Evolutionary conservation across 2,329 filamentous ascomycete genomes (phyloP).

Genomic region (Pseudogymnoascus sp.): DNA sequence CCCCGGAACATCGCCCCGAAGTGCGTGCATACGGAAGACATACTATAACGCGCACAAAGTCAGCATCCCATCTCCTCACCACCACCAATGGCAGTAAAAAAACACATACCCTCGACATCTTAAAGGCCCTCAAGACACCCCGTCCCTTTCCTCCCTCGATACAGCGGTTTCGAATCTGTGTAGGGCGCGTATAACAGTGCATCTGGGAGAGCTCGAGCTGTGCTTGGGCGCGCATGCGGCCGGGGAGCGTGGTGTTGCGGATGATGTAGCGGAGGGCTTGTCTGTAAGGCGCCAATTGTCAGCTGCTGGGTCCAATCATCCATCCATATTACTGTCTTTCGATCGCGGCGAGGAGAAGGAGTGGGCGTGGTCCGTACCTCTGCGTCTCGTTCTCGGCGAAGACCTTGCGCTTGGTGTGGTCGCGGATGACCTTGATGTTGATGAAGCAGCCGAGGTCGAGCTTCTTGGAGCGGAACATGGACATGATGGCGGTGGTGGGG

Average conservation of each 20-base stretch:
- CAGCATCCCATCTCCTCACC: conserved; percentile 17
- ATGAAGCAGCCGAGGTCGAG: conserved; percentile 83
- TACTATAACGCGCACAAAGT: conserved; percentile 51
- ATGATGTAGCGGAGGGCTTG: conserved; percentile 92
- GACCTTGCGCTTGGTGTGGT: conserved; percentile 94
- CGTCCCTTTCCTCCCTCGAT: conserved; percentile 83
- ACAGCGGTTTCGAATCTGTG: conserved; percentile 91
- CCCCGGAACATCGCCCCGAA: conserved; percentile 79
- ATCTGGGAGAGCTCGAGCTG: conserved; percentile 91
- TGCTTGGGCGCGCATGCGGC: conserved; percentile 78
- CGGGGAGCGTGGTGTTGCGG: conserved; percentile 80
- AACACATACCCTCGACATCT: conserved; percentile 76
- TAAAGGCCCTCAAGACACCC: conserved; percentile 89
- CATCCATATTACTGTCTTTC: neutral
- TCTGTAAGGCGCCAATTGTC: conserved; percentile 41
- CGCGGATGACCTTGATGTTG: conserved; percentile 81
- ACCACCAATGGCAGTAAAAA: neutral
- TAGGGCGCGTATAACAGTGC: conserved; percentile 90
- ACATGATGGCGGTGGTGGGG: conserved; percentile 48
- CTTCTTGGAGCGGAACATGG: conserved; percentile 84
- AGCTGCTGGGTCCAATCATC: neutral
- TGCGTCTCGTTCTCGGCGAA: conserved; percentile 83
- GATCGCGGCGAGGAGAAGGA: neutral
- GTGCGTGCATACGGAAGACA: conserved; percentile 85
- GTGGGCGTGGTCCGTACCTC: conserved; percentile 43